Conservation (phyloP, 805 yeast genomes). For the Schwanniomyces vanrijiae region DNA sequence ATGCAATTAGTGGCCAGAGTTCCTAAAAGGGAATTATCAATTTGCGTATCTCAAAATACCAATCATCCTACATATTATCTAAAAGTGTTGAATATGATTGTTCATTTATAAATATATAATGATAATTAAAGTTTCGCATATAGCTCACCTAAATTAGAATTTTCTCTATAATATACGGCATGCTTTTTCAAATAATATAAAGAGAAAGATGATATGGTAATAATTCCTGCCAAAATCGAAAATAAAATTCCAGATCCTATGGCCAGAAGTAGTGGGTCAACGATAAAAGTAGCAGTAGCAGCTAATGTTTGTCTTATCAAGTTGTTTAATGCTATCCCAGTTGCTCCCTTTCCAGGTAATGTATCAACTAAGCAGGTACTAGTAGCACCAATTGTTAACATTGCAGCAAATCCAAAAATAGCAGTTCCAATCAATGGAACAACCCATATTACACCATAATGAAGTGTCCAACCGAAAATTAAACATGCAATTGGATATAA, state of each 20-base stretch:
- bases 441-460: constrained; percentile 68
- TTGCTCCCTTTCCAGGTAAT: constrained; percentile 84
- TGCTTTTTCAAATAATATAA: constrained; percentile 49
- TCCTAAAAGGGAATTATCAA: neutral
- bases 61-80: neutral
- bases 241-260: constrained; percentile 72
- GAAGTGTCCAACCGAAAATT: constrained; percentile 81
- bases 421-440: constrained; percentile 82
- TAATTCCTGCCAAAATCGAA: constrained; percentile 62
- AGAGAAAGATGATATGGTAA: constrained; percentile 41
- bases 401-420: constrained; percentile 75
- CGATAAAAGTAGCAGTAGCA: constrained; percentile 71
- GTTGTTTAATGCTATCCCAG: constrained; percentile 84
- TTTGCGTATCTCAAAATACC: neutral
- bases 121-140: constrained; percentile 47
- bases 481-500: constrained; percentile 64
- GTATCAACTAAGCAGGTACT: constrained; percentile 81
- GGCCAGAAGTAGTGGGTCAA: constrained; percentile 67
- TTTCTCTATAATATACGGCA: constrained; percentile 65
- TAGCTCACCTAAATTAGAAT: constrained; percentile 54
- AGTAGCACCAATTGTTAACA: constrained; percentile 81
- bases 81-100: neutral
- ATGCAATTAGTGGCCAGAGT: constrained; percentile 9
- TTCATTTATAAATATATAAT: neutral
- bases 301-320: constrained; percentile 72